Conservation (phyloP, 345 rosid genomes). For the Acer campestre region DNA sequence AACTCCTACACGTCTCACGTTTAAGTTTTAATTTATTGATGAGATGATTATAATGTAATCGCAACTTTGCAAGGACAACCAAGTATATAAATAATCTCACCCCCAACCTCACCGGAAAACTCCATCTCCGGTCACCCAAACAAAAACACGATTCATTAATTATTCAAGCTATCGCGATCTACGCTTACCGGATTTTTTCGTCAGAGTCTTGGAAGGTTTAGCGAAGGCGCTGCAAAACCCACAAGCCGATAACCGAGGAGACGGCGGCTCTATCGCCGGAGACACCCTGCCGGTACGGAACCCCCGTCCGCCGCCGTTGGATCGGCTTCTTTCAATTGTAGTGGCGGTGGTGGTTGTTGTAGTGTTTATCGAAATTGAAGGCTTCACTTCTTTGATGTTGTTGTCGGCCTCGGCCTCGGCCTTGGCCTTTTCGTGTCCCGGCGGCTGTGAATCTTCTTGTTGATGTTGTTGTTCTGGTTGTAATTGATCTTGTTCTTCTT, state of each 20-base stretch:
- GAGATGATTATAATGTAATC: constrained; percentile 18
- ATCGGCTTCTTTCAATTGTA: constrained; percentile 71
- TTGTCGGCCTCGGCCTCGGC: background rate
- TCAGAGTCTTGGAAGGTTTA: constrained; percentile 50
- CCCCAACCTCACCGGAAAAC: constrained; percentile 26
- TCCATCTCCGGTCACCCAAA: constrained; percentile 17
- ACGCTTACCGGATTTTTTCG: constrained; percentile 51
- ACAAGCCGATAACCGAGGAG: constrained; percentile 83
- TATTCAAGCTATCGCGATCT: constrained; percentile 50
- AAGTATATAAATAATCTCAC: background rate
- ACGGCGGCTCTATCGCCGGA: constrained; percentile 89
- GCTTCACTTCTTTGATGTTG: constrained; percentile 38
- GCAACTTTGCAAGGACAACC: background rate
- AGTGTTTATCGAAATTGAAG: constrained; percentile 36
- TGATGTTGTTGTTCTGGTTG: constrained; percentile 14
- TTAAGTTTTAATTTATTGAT: constrained; percentile 25
- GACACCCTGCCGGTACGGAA: constrained; percentile 77
- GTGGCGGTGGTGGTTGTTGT: background rate
- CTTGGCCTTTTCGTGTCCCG: background rate
- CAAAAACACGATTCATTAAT: background rate
- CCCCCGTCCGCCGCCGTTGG: constrained; percentile 79
- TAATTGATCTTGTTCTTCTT: constrained; percentile 23
- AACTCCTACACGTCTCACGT: constrained; percentile 24
- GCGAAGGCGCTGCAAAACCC: constrained; percentile 75
- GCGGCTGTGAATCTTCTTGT: constrained; percentile 19